Conservation (phyloP, 352 stramenopile species). For the Pythium rishiriense region DNA sequence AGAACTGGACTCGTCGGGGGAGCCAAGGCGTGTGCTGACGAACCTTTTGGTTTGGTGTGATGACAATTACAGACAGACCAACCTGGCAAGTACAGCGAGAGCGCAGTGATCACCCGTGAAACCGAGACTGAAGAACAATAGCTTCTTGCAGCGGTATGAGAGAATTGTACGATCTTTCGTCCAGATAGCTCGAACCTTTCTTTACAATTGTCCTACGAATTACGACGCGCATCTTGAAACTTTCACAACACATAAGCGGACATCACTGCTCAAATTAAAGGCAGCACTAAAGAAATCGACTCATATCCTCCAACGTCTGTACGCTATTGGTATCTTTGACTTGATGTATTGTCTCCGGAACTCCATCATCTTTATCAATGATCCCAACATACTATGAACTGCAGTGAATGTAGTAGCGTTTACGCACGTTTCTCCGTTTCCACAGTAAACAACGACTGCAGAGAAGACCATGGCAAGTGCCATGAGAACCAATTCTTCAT, state of each 20-base stretch:
- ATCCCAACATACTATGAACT: too few species aligned
- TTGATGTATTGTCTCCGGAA: too few species aligned
- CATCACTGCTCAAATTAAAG: too few species aligned
- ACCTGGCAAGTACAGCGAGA: not conserved
- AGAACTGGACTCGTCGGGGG: too few species aligned
- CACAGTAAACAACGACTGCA: slow-evolving; percentile 20
- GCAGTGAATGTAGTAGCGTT: too few species aligned
- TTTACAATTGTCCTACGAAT: too few species aligned
- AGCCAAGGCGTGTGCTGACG: not conserved
- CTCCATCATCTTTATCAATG: too few species aligned
- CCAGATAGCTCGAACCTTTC: not conserved
- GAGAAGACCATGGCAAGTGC: not conserved
- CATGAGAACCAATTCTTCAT: slow-evolving; percentile 21
- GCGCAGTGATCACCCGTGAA: not conserved
- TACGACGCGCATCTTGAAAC: too few species aligned
- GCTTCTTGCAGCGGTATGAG: not conserved
- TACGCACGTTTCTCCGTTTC: not conserved
- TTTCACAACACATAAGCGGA: too few species aligned
- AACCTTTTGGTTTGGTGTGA: not conserved
- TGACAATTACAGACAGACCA: slow-evolving; percentile 1
- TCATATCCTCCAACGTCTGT: too few species aligned
- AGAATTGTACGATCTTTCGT: not conserved
- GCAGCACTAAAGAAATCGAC: too few species aligned
- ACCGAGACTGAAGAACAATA: not conserved
- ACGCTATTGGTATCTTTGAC: too few species aligned